phyloP scores from a whole-genome alignment of 208 protist genomes.

The Tritrichomonas musculus region DNA sequence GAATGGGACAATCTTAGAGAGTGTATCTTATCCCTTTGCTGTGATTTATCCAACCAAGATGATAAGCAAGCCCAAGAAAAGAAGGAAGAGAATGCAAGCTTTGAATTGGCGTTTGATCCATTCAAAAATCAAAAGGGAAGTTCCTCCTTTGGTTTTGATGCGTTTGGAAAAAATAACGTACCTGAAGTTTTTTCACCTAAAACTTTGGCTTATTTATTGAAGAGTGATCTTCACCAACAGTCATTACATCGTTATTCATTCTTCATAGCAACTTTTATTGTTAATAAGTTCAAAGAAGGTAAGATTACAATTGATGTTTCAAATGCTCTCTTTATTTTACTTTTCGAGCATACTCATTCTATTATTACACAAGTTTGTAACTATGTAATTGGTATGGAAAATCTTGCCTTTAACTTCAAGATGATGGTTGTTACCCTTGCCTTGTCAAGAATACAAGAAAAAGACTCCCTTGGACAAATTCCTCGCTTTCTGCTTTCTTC shows the following conservation, averaged over 20 bases:
- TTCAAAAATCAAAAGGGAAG: too few relatives aligned
- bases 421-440: background rate
- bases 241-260: too few relatives aligned
- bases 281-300: background rate
- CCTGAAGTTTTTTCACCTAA: too few relatives aligned
- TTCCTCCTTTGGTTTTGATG: too few relatives aligned
- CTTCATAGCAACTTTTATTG: too few relatives aligned
- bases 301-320: background rate
- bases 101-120: too few relatives aligned
- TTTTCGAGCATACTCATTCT: background rate
- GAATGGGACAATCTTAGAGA: background rate
- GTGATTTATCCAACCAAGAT: too few relatives aligned
- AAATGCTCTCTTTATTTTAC: background rate
- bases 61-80: background rate
- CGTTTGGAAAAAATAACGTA: too few relatives aligned
- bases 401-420: background rate
- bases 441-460: background rate
- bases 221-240: too few relatives aligned
- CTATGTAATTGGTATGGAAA: background rate
- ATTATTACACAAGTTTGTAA: background rate
- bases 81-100: background rate
- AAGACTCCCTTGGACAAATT: background rate
- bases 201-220: too few relatives aligned
- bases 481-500: background rate
- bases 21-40: background rate